Conservation (phyloP, 2,329 filamentous ascomycete genomes). For the Chrysosporium keratinophilum region DNA sequence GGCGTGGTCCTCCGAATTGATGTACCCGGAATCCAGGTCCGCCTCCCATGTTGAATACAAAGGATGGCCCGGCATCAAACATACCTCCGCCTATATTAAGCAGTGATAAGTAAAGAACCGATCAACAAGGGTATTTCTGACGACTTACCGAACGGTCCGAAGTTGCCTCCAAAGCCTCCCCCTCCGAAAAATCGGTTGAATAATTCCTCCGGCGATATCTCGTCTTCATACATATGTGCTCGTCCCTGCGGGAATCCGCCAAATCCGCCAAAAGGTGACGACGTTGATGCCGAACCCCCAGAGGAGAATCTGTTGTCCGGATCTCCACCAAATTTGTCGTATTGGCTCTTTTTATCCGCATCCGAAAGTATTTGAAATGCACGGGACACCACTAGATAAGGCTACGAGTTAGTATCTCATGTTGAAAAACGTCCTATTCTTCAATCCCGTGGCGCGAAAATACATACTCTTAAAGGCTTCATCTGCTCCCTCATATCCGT, state of each 20-base stretch:
- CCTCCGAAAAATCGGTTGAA: constrained; percentile 95
- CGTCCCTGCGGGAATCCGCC: constrained; percentile 46
- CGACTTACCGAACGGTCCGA: constrained; percentile 55
- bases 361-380: constrained; percentile 91
- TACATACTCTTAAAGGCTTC: constrained; percentile 85
- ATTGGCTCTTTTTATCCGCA: constrained; percentile 82
- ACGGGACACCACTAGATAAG: constrained; percentile 61
- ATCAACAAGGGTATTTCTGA: constrained; percentile 1
- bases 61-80: constrained; percentile 72
- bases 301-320: constrained; percentile 73
- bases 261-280: constrained; percentile 37
- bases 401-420: constrained; percentile 7
- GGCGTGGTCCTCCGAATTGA: constrained; percentile 76
- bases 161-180: constrained; percentile 50
- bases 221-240: constrained; percentile 66
- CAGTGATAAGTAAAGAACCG: neutral
- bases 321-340: constrained; percentile 80
- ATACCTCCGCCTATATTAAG: constrained; percentile 39
- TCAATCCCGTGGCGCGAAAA: neutral
- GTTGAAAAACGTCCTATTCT: neutral
- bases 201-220: constrained; percentile 92
- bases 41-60: constrained; percentile 90
- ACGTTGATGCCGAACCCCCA: constrained; percentile 31
- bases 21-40: constrained; percentile 87
- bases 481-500: constrained; percentile 87